Percentiles rank a stretch among this genome's conserved stretches.
Conservation (phyloP, 345 rosid species). For the Excoecaria agallocha region DNA sequence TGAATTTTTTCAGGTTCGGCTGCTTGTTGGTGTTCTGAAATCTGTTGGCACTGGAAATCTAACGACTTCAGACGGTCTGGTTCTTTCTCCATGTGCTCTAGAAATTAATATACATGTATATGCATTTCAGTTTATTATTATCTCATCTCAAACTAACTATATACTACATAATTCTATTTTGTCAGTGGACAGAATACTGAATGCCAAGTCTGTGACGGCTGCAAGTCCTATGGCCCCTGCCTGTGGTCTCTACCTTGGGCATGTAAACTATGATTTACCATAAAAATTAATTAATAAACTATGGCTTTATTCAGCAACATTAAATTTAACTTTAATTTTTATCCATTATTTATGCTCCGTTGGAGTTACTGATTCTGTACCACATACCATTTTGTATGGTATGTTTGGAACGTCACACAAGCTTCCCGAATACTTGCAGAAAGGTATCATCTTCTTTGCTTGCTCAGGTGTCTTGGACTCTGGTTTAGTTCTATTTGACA, state of each 20-base stretch:
- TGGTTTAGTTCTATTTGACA: neutral
- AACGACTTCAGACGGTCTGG: constrained; percentile 63
- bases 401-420: neutral
- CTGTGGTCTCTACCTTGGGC: constrained; percentile 74
- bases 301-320: neutral
- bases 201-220: constrained; percentile 64
- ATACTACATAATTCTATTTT: constrained; percentile 3
- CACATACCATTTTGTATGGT: neutral
- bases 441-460: neutral
- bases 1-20: constrained; percentile 59
- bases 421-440: neutral
- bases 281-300: constrained; percentile 11
- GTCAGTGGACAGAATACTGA: constrained; percentile 65
- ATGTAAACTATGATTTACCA: constrained; percentile 71
- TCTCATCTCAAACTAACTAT: neutral
- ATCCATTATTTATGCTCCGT: neutral
- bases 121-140: neutral
- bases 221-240: constrained; percentile 92
- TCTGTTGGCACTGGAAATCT: constrained; percentile 79
- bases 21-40: constrained; percentile 84
- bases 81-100: neutral
- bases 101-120: neutral
- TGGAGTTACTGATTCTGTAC: neutral
- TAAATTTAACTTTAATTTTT: neutral
- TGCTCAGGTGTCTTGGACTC: neutral